Evolutionary conservation across 1,284 basidiomycete genomes (phyloP).

Genomic region (Trametes pubescens): DNA sequence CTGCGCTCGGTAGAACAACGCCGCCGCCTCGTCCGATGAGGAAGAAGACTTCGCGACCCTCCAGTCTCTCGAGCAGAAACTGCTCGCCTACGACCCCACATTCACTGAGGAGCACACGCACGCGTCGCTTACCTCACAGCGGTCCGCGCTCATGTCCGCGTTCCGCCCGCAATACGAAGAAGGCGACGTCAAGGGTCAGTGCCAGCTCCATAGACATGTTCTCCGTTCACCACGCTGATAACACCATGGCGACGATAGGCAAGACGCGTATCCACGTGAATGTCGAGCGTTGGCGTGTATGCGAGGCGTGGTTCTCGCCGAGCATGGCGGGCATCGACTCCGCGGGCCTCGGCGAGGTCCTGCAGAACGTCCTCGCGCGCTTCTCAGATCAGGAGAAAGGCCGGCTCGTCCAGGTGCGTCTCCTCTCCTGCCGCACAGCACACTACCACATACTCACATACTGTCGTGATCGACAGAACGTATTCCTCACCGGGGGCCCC

Average conservation of each 20-base stretch:
- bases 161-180: slow-evolving; percentile 81
- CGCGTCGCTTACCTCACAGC: slow-evolving; percentile 76
- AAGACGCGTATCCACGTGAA: slow-evolving; percentile 88
- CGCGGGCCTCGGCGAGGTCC: slow-evolving; percentile 91
- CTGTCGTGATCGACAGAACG: slow-evolving; percentile 55
- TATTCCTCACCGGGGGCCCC: slow-evolving; percentile 91
- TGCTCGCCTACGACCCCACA: slow-evolving; percentile 84
- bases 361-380: slow-evolving; percentile 86
- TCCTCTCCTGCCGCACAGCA: background rate
- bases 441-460: background rate
- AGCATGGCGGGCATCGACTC: slow-evolving; percentile 94
- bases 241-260: slow-evolving; percentile 45
- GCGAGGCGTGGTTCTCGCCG: slow-evolving; percentile 95
- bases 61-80: slow-evolving; percentile 79
- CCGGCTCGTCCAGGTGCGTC: slow-evolving; percentile 43
- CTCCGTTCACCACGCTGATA: background rate
- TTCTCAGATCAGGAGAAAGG: slow-evolving; percentile 72
- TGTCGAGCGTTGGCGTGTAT: slow-evolving; percentile 93
- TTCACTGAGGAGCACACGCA: slow-evolving; percentile 89
- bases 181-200: slow-evolving; percentile 71
- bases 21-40: slow-evolving; percentile 93
- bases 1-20: slow-evolving; percentile 64
- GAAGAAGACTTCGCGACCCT: slow-evolving; percentile 89
- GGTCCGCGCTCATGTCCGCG: slow-evolving; percentile 86
- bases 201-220: slow-evolving; percentile 6